These are phyloP conservation scores for Apiotrichum veenhuisii DNA, from an alignment of 1,284 basidiomycete genomes.

Conservation along the genomic window DNA sequence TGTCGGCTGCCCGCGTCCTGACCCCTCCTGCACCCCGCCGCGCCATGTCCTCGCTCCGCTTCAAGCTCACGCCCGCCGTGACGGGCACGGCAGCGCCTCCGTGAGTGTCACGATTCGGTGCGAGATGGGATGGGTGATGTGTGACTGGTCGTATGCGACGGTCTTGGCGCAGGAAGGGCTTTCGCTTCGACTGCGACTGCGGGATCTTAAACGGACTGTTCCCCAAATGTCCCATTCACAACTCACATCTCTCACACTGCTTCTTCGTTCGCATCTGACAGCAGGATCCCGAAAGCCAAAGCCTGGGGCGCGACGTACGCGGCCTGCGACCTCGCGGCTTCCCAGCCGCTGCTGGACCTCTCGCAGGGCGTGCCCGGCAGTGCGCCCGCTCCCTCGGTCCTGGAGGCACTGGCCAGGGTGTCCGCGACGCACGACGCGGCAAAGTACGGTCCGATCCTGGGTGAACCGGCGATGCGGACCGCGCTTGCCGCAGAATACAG, in stretches of 20 bases:
- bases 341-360: conserved; percentile 63
- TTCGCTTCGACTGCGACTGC: too few species aligned
- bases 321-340: conserved; percentile 64
- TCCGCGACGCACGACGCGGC: conserved; percentile 53
- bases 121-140: too few species aligned
- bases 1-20: background rate
- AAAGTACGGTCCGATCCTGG: conserved; percentile 66
- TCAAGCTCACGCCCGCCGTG: conserved; percentile 31
- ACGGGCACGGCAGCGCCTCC: conserved; percentile 31
- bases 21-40: background rate
- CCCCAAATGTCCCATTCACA: too few species aligned
- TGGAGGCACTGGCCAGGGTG: conserved; percentile 55
- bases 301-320: conserved; percentile 60
- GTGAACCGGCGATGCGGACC: conserved; percentile 59
- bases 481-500: conserved; percentile 66
- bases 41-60: conserved; percentile 6
- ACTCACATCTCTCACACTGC: too few species aligned
- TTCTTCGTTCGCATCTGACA: background rate
- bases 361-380: conserved; percentile 67
- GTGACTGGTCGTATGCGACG: too few species aligned
- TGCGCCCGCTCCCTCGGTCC: conserved; percentile 59
- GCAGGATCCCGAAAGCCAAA: conserved; percentile 65
- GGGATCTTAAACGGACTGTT: too few species aligned
- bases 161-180: too few species aligned
- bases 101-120: too few species aligned